phyloP scores from a whole-genome alignment of 768 basidiomycete species.

The Termitomyces sp. region DNA sequence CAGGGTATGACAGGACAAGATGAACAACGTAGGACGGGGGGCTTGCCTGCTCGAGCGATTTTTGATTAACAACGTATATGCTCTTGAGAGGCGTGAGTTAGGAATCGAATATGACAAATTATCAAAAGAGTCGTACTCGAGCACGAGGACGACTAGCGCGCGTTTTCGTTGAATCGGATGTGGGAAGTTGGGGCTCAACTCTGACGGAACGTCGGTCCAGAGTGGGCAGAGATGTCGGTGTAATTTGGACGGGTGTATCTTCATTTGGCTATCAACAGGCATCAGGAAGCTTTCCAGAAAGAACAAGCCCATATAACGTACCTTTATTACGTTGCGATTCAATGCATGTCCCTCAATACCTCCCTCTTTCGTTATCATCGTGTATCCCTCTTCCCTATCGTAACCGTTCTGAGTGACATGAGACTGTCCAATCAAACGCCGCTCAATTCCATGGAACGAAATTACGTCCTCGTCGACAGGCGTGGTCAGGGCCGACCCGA shows the following conservation, averaged over 20 bases:
- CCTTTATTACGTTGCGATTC: too few species aligned
- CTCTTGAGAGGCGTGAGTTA: not conserved
- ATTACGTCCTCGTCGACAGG: conserved; percentile 34
- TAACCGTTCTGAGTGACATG: not conserved
- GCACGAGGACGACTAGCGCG: not conserved
- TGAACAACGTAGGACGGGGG: not conserved
- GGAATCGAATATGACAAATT: not conserved
- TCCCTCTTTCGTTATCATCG: not conserved
- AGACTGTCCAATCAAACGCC: conserved; percentile 8
- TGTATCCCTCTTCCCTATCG: not conserved
- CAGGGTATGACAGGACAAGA: not conserved
- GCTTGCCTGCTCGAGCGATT: not conserved
- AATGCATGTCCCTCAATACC: not conserved
- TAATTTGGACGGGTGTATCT: not conserved
- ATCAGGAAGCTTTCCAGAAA: not conserved
- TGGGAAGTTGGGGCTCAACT: not conserved
- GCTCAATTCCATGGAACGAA: conserved; percentile 11
- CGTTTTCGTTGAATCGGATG: not conserved
- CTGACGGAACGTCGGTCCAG: not conserved
- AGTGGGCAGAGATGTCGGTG: too few species aligned
- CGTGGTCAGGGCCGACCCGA: conserved; percentile 37
- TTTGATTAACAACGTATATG: not conserved
- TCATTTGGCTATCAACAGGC: not conserved
- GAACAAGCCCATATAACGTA: not conserved
- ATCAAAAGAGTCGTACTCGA: not conserved